Base-by-base conservation (phyloP, 2,329 filamentous ascomycete genomes). In the Diaporthe velutina region DNA sequence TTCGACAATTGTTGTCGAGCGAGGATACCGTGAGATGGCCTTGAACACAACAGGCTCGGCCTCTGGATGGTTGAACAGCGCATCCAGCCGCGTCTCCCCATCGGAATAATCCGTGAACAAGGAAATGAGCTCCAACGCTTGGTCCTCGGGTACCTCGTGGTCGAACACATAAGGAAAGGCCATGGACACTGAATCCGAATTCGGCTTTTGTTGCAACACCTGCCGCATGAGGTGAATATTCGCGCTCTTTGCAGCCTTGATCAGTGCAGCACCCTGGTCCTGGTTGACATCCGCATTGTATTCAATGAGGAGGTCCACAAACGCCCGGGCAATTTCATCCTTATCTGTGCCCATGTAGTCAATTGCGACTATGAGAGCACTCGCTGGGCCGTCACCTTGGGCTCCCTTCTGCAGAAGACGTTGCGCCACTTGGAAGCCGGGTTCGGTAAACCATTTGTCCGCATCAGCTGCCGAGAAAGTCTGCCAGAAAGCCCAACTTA, bases 131-230 rank as follows among this genome's bases (percentile, higher is more conserved):
- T 86, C 84, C 48, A 91, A 79, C 1, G 86, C 84, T 2, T 87
- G 84, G 0, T 89, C 86, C 74, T 92, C 88, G 3, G 86, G 79
- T 1, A 88, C 79, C 0, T 85, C 83, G 0, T 86, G 86, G 60
- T 88, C 86, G 66, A 93, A 89, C 2, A 93, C 86, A 45, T 85
- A 86, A 28, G 89, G 88, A 71, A 93, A 89, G 0, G 89, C 89
- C 74, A 85, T 81, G 0, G 87, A 87, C 1, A 93, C 80, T 0
- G 89, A 84, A 58, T 86, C 84, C 2, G 86, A 83, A 6, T 85
- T 86, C 0, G 91, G 89, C 12, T 85, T 85, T 71, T 87, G 84
- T 6, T 83, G 81, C 8, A 93, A 83, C 30, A 93, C 83, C 61
- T 85, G 83, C 64, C 81, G 82, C 3, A 90, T 87, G 76, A 92